Evolutionary conservation across 345 rosid genomes (phyloP), one percentile per base, ranked within the genome.

Genomic region (Aquilaria malaccensis): DNA sequence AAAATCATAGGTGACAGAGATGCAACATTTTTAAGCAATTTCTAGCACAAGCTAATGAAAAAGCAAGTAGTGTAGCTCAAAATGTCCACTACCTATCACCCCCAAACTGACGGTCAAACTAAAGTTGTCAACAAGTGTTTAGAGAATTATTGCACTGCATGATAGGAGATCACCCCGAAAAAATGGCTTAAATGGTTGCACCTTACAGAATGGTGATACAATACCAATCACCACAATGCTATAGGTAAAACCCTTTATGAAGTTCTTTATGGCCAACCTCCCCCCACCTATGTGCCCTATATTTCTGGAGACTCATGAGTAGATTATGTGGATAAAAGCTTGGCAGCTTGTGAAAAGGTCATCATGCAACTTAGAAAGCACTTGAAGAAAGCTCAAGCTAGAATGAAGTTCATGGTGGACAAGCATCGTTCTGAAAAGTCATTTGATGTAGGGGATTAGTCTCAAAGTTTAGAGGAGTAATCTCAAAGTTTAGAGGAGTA

Each of bases 31-130:
- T 2, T 55, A 0, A 68, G 56, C 14, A n/a, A 14, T 3, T 60
- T 68, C 46, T 60, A 60, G 66, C 4, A 31, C 5, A 55, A 61
- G 10, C 10, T 60, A 0, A 49, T 58, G 13, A 31, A 11, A 0
- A 13, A 41, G 2, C 45, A 37, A 7, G 50, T 30, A 7, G 45
- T 60, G 1, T 6, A 6, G 0, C 22, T 50, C 0, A 31, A 50
- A 0, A 1, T 60, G 29, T 32, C 45, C 3, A 3, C 60, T 0
- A 22, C 43, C 5, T 62, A 62, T 15, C 66, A 68, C 14, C 43
- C 60, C 0, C 64, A 67, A 29, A 50, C 30, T 3, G 52, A 66
- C 11, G 54, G 63, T 2, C 43, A 60, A 11, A 63, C 49, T 2
- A 13, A 62, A n/a, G 32, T 62, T 6, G 65, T 62, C 1, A 67